Evolutionary conservation across 106 monocot genomes (phyloP).

Genomic region (Phalaenopsis equestris): DNA sequence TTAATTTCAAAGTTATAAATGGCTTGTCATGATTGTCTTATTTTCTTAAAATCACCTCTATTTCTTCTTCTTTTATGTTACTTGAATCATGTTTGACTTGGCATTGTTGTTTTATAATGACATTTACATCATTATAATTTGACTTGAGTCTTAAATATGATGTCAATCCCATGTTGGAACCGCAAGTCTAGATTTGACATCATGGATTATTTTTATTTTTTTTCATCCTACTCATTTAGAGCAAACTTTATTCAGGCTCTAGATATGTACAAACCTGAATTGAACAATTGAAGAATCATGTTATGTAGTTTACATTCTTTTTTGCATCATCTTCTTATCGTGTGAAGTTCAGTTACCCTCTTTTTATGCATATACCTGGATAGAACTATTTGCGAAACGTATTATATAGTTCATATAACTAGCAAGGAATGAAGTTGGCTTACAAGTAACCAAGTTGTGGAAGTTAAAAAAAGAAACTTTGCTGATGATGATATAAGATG

Average conservation of each 20-base stretch:
- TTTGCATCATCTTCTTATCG: neutral
- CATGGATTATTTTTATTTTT: neutral
- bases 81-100: neutral
- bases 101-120: neutral
- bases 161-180: neutral
- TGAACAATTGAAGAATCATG: neutral
- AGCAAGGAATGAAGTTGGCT: neutral
- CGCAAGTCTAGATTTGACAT: neutral
- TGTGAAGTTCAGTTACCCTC: neutral
- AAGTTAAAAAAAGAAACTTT: neutral
- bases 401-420: neutral
- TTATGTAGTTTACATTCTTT: no score
- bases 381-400: neutral
- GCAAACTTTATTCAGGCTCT: neutral
- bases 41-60: no score
- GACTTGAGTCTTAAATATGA: neutral
- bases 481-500: neutral
- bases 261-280: neutral
- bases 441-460: neutral
- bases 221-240: neutral
- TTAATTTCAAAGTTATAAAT: neutral
- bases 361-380: neutral
- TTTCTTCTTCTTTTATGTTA: neutral
- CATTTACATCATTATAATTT: neutral
- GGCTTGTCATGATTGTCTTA: neutral